phyloP scores from a whole-genome alignment of 78 protist genomes.

The Dictyostelium firmibasis region DNA sequence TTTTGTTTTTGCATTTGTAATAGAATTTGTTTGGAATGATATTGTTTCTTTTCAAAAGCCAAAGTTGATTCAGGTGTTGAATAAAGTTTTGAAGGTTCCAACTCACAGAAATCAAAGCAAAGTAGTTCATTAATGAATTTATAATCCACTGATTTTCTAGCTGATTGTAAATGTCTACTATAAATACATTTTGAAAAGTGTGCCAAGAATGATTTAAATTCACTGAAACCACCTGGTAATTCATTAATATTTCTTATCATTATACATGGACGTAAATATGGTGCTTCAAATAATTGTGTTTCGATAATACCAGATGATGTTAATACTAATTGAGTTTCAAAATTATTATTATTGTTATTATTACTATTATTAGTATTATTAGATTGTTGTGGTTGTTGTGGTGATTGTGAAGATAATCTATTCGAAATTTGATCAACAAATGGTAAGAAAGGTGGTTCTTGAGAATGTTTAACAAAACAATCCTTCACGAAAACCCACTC shows the following conservation, averaged over 20 bases:
- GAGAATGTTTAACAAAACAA: slow-evolving; percentile 49
- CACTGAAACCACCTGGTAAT: slow-evolving; percentile 39
- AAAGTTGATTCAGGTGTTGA: not conserved
- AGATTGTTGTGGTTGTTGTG: not conserved
- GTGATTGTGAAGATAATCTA: not conserved
- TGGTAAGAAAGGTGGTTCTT: slow-evolving; percentile 57
- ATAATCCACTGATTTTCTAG: slow-evolving; percentile 26
- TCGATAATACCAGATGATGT: slow-evolving; percentile 28
- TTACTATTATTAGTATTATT: not conserved
- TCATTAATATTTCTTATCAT: slow-evolving; percentile 27
- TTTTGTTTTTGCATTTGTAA: not conserved
- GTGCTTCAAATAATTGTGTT: not conserved
- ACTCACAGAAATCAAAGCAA: slow-evolving; percentile 55
- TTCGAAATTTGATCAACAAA: slow-evolving; percentile 37
- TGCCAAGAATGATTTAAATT: slow-evolving; percentile 59
- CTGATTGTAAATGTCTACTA: slow-evolving; percentile 23
- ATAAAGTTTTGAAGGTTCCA: slow-evolving; percentile 33
- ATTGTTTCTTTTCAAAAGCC: slow-evolving; percentile 9
- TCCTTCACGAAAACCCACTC: slow-evolving; percentile 72
- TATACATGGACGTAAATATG: slow-evolving; percentile 58
- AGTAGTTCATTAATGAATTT: slow-evolving; percentile 55
- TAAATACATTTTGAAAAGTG: slow-evolving; percentile 34
- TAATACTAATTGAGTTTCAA: not conserved
- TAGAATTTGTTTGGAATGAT: not conserved
- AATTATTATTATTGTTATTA: not conserved